A percentile compares a stretch with the other conserved stretches of the same genome.
Evolutionary conservation across 2,329 filamentous ascomycete species (phyloP).

Genomic region (Chalara sp.): DNA sequence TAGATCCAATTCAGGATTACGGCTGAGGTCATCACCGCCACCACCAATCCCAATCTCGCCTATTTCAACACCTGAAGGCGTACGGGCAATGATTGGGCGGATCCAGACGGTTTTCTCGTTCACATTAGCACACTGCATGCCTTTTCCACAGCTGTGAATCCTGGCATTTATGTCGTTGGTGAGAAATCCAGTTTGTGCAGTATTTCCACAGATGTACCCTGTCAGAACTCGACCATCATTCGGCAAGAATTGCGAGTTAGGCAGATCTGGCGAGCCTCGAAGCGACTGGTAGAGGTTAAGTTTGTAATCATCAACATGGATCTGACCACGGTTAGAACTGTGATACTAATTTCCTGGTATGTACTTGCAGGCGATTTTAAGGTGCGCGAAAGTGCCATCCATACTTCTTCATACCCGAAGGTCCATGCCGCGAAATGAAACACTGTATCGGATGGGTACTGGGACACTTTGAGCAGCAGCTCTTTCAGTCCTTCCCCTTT

Average conservation of each 20-base stretch:
- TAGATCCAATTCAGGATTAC: conserved; percentile 59
- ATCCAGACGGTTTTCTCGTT: conserved; percentile 62
- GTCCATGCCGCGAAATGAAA: conserved; percentile 91
- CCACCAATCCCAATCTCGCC: conserved; percentile 73
- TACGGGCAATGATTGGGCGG: conserved; percentile 66
- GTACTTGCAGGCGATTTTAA: conserved; percentile 53
- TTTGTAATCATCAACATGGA: conserved; percentile 83
- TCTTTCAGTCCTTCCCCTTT: conserved; percentile 73
- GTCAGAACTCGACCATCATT: conserved; percentile 61
- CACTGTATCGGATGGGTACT: conserved; percentile 65
- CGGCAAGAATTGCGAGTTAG: conserved; percentile 35
- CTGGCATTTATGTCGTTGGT: conserved; percentile 55
- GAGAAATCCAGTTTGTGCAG: conserved; percentile 61
- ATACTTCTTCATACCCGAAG: conserved; percentile 89
- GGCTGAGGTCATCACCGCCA: conserved; percentile 67
- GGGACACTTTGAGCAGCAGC: conserved; percentile 58
- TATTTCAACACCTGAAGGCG: conserved; percentile 53
- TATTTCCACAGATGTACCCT: conserved; percentile 72
- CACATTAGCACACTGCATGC: conserved; percentile 48
- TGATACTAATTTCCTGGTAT: conserved; percentile 6
- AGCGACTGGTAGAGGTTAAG: conserved; percentile 64
- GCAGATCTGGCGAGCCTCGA: conserved; percentile 30
- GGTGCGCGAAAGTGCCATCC: conserved; percentile 69
- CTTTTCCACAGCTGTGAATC: conserved; percentile 82
- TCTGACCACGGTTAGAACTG: conserved; percentile 32